phyloP scores from a whole-genome alignment of 2,329 filamentous ascomycete species.

The Mycosphaerelloides madeirae region DNA sequence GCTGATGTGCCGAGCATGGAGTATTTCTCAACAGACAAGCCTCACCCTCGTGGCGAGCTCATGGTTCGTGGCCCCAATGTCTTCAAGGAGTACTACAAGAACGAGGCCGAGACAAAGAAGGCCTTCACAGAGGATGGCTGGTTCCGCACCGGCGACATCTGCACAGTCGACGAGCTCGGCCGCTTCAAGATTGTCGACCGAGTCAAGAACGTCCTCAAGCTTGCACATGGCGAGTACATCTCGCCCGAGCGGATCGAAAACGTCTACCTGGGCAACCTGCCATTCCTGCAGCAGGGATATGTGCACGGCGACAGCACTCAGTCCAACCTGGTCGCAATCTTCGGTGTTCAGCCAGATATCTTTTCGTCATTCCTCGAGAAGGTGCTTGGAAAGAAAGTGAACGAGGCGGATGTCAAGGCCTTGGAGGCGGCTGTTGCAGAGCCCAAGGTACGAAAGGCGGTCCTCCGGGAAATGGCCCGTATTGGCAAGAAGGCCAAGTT shows the following conservation, averaged over 20 bases:
- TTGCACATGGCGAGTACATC: conserved; percentile 96
- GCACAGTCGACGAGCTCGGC: conserved; percentile 74
- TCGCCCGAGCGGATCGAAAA: conserved; percentile 97
- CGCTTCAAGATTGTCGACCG: conserved; percentile 93
- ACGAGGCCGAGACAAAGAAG: conserved; percentile 79
- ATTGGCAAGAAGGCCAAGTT: conserved; percentile 82
- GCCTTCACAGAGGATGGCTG: conserved; percentile 81
- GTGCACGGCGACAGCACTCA: conserved; percentile 87
- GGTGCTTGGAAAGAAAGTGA: conserved; percentile 61
- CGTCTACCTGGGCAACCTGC: conserved; percentile 77
- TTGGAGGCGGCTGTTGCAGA: conserved; percentile 65
- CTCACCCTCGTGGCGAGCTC: conserved; percentile 83
- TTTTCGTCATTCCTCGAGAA: conserved; percentile 79
- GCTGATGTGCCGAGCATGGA: conserved; percentile 91
- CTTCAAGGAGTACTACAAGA: conserved; percentile 87
- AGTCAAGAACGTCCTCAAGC: conserved; percentile 98
- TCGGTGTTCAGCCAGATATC: conserved; percentile 77
- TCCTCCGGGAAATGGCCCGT: conserved; percentile 71
- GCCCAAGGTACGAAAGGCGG: conserved; percentile 65
- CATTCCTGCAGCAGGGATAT: conserved; percentile 72
- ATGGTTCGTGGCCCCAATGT: conserved; percentile 73
- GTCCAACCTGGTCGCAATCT: conserved; percentile 76
- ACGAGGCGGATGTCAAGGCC: conserved; percentile 59
- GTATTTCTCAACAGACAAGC: conserved; percentile 82
- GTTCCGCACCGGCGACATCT: conserved; percentile 96